phyloP scores from a whole-genome alignment of 1,139 yeast genomes.

The Suhomyces chickasaworum region DNA sequence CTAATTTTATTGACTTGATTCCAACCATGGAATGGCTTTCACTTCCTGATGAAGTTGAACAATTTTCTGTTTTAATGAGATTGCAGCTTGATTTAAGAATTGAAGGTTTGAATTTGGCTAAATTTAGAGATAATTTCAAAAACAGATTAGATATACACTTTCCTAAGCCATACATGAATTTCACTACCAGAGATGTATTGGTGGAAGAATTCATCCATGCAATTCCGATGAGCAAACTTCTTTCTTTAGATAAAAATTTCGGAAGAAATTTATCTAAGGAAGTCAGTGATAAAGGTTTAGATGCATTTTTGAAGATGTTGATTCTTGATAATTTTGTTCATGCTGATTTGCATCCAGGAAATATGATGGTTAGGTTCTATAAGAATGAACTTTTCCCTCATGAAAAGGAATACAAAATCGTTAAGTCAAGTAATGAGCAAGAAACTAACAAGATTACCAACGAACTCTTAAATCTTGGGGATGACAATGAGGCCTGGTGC shows the following conservation, averaged over 20 bases:
- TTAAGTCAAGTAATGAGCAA: slow-evolving; percentile 44
- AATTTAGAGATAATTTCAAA: slow-evolving; percentile 65
- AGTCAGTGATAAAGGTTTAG: slow-evolving; percentile 84
- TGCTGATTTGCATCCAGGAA: slow-evolving; percentile 96
- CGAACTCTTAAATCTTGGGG: slow-evolving; percentile 42
- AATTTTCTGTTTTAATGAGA: slow-evolving; percentile 82
- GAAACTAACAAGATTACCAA: slow-evolving; percentile 53
- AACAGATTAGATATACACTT: slow-evolving; percentile 68
- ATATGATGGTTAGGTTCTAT: slow-evolving; percentile 79
- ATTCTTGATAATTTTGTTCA: slow-evolving; percentile 91
- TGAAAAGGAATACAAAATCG: slow-evolving; percentile 50
- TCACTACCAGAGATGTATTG: slow-evolving; percentile 70
- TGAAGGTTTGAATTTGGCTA: slow-evolving; percentile 78
- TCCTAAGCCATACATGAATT: slow-evolving; percentile 72
- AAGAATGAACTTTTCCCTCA: slow-evolving; percentile 50
- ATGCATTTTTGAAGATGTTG: slow-evolving; percentile 90
- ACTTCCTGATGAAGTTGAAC: slow-evolving; percentile 90
- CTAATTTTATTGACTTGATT: slow-evolving; percentile 61
- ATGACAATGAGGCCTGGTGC: slow-evolving; percentile 51
- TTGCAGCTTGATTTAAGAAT: slow-evolving; percentile 86
- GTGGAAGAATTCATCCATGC: slow-evolving; percentile 88
- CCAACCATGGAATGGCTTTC: slow-evolving; percentile 99
- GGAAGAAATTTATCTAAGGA: slow-evolving; percentile 65
- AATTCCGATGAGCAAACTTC: slow-evolving; percentile 72
- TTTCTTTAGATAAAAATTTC: slow-evolving; percentile 45